These are phyloP conservation scores for Cladophialophora immunda DNA, from an alignment of 2,329 filamentous ascomycete species.

Conservation along the genomic window DNA sequence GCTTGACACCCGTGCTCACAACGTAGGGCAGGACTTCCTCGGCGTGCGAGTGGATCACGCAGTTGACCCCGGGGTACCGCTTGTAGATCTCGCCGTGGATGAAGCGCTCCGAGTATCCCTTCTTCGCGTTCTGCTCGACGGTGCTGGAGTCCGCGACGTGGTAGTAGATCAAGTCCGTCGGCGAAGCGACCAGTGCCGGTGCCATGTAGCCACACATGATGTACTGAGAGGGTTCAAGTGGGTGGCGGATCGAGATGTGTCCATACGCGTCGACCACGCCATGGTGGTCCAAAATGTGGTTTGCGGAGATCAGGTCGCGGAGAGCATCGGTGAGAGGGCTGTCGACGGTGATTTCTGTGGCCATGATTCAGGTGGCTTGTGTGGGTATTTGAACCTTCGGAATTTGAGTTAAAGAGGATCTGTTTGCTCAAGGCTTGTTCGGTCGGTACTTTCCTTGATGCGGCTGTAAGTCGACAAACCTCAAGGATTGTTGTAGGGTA, in stretches of 20 bases:
- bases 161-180: slow-evolving; percentile 59
- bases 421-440: too few relatives aligned
- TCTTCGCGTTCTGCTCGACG: slow-evolving; percentile 49
- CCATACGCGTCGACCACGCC: slow-evolving; percentile 63
- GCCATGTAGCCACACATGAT: slow-evolving; percentile 60
- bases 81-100: slow-evolving; percentile 60
- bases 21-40: slow-evolving; percentile 54
- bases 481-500: too few relatives aligned
- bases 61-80: slow-evolving; percentile 50
- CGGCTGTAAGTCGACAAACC: too few relatives aligned
- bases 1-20: slow-evolving; percentile 48
- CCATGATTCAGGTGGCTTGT: neutral
- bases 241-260: slow-evolving; percentile 65
- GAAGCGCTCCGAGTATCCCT: slow-evolving; percentile 56
- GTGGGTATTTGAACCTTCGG: too few relatives aligned
- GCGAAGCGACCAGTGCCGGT: slow-evolving; percentile 57
- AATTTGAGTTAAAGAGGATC: too few relatives aligned
- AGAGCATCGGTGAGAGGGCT: slow-evolving; percentile 25
- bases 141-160: slow-evolving; percentile 53
- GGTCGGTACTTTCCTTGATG: too few relatives aligned
- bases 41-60: slow-evolving; percentile 57
- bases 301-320: slow-evolving; percentile 36
- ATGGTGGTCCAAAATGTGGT: slow-evolving; percentile 60
- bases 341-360: neutral
- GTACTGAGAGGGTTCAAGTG: slow-evolving; percentile 55